Evolutionary conservation across 176 grass and related monocot species (phyloP).

Genomic region (barley (Hordeum vulgare)): DNA sequence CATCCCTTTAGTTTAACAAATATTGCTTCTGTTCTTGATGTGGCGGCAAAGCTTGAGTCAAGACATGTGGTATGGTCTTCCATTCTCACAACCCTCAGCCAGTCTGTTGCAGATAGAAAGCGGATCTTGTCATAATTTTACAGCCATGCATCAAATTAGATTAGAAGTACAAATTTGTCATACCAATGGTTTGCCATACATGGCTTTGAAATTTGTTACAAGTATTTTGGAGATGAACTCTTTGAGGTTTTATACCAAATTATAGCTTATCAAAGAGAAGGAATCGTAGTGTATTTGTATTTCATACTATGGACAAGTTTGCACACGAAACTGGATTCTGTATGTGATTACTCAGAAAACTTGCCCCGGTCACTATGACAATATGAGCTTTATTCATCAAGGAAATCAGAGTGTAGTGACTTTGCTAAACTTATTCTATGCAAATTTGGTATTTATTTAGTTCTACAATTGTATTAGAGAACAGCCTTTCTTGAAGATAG

Average conservation of each 20-base stretch:
- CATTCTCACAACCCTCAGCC: neutral
- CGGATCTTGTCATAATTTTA: neutral
- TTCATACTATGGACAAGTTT: neutral
- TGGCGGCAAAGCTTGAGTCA: slow-evolving; percentile 65
- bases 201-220: neutral
- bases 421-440: neutral
- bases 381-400: neutral
- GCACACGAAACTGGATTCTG: neutral
- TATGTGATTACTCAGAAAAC: neutral
- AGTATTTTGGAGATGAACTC: neutral
- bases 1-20: slow-evolving; percentile 72
- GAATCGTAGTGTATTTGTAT: neutral
- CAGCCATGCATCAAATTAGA: neutral
- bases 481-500: neutral
- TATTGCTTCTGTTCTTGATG: slow-evolving; percentile 72
- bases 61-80: slow-evolving; percentile 65
- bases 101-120: neutral
- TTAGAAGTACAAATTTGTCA: neutral
- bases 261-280: neutral
- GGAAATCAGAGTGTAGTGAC: neutral
- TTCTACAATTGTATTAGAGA: neutral
- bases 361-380: neutral
- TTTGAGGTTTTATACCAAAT: neutral
- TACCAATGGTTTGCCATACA: neutral
- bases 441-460: neutral